Conservation (phyloP, 2,329 filamentous ascomycete genomes). For the Tolypocladium endophyticum region DNA sequence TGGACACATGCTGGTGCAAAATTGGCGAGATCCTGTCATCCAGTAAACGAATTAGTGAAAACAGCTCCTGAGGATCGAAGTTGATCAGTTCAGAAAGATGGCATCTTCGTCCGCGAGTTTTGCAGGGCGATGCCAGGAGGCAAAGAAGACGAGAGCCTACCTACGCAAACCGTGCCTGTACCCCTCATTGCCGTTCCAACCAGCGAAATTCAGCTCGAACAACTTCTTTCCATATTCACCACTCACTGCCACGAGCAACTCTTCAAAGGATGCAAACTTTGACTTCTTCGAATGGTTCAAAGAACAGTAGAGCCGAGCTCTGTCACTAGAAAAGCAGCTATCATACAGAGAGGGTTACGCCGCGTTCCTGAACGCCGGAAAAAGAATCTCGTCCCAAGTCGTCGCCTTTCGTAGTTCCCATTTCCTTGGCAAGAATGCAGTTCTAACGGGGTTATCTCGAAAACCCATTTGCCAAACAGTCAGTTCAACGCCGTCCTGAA, state of each 20-base stretch:
- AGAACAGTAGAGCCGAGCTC: neutral
- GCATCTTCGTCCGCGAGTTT: neutral
- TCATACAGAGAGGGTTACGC: neutral
- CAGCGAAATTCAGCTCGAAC: neutral
- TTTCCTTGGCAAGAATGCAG: neutral
- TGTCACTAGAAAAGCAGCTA: neutral
- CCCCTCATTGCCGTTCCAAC: neutral
- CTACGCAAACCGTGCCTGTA: neutral
- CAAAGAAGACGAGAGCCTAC: no score
- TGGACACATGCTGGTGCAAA: neutral
- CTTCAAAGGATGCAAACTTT: neutral
- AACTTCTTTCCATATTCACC: neutral
- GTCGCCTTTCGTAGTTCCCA: neutral
- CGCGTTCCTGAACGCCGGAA: neutral
- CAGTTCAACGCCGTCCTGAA: neutral
- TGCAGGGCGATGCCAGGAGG: neutral
- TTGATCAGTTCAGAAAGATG: neutral
- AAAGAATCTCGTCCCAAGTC: neutral
- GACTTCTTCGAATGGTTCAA: neutral
- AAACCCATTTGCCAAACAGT: slow-evolving; percentile 1
- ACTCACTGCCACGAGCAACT: neutral
- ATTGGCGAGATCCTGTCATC: neutral
- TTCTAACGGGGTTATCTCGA: neutral
- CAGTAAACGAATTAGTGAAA: neutral
- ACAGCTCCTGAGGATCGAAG: no score